phyloP scores from a whole-genome alignment of 495 filamentous ascomycete genomes.

The Lasiosphaeris hirsuta region DNA sequence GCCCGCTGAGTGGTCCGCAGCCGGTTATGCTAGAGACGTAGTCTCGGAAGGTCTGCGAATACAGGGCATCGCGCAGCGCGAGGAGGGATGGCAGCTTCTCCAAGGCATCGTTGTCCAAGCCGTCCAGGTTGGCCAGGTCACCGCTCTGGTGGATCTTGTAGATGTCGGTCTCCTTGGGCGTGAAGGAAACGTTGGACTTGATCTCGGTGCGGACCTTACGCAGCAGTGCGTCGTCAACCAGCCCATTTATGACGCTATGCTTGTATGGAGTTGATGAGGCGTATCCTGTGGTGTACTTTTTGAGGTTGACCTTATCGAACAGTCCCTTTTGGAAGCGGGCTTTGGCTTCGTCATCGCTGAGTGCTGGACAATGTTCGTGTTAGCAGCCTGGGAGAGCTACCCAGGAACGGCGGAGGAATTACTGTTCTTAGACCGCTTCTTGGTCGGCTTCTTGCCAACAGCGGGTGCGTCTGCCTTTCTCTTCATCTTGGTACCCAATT shows the following conservation, averaged over 20 bases:
- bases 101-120: slow-evolving; percentile 77
- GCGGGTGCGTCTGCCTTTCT: slow-evolving; percentile 43
- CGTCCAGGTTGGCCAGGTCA: slow-evolving; percentile 94
- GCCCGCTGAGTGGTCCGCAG: slow-evolving; percentile 80
- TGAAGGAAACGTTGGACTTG: slow-evolving; percentile 83
- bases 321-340: slow-evolving; percentile 69
- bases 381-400: slow-evolving; percentile 14
- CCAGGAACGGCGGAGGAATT: slow-evolving; percentile 11
- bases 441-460: slow-evolving; percentile 33
- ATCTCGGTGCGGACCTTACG: slow-evolving; percentile 87
- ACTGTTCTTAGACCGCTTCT: slow-evolving; percentile 47
- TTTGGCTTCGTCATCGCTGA: slow-evolving; percentile 43
- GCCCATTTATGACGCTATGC: slow-evolving; percentile 77
- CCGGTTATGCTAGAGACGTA: slow-evolving; percentile 82
- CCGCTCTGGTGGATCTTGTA: slow-evolving; percentile 99
- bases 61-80: slow-evolving; percentile 84
- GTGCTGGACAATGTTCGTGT: slow-evolving; percentile 31
- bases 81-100: slow-evolving; percentile 80
- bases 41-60: slow-evolving; percentile 82
- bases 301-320: slow-evolving; percentile 64
- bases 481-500: slow-evolving; percentile 43
- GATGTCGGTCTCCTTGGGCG: slow-evolving; percentile 98
- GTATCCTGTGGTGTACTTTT: slow-evolving; percentile 68
- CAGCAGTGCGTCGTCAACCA: slow-evolving; percentile 77
- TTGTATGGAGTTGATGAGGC: slow-evolving; percentile 77